These are phyloP conservation scores for Didymella segeticola DNA, from an alignment of 2,329 filamentous ascomycete species.

Conservation along the genomic window DNA sequence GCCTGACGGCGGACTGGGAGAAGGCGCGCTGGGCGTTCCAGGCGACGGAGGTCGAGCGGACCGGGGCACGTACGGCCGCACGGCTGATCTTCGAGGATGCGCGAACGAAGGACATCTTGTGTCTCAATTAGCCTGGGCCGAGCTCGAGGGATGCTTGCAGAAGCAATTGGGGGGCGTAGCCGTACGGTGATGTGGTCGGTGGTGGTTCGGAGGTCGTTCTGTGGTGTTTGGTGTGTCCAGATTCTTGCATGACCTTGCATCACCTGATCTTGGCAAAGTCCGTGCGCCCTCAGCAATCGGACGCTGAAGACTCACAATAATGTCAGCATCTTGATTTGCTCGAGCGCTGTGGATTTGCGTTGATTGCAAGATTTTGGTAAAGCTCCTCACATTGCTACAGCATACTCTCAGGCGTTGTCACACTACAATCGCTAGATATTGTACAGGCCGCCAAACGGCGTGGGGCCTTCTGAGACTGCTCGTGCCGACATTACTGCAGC, in stretches of 20 bases:
- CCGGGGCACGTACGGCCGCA: constrained; percentile 43
- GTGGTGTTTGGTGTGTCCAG: constrained; percentile 29
- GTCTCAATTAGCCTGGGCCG: constrained; percentile 34
- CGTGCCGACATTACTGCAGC: constrained; percentile 18
- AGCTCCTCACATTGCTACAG: not conserved
- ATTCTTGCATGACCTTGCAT: constrained; percentile 18
- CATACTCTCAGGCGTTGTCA: not conserved
- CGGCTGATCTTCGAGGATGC: constrained; percentile 46
- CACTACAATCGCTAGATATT: constrained; percentile 16
- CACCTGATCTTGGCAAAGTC: constrained; percentile 26
- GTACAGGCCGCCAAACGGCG: constrained; percentile 35
- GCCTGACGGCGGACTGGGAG: constrained; percentile 58
- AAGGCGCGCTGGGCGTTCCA: constrained; percentile 51
- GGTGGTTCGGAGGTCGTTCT: constrained; percentile 34
- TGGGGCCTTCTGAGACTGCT: constrained; percentile 27
- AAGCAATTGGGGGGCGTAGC: constrained; percentile 31
- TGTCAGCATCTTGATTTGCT: not conserved
- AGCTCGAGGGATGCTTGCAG: constrained; percentile 29
- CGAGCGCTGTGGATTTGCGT: no score
- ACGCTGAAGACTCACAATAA: not conserved
- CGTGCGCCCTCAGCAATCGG: not conserved
- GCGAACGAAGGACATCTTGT: constrained; percentile 48
- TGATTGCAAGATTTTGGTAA: not conserved
- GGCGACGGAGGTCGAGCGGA: constrained; percentile 42
- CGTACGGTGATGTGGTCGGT: constrained; percentile 30